Conservation (phyloP, 208 protist genomes). For the Leishmania gerbilli region DNA sequence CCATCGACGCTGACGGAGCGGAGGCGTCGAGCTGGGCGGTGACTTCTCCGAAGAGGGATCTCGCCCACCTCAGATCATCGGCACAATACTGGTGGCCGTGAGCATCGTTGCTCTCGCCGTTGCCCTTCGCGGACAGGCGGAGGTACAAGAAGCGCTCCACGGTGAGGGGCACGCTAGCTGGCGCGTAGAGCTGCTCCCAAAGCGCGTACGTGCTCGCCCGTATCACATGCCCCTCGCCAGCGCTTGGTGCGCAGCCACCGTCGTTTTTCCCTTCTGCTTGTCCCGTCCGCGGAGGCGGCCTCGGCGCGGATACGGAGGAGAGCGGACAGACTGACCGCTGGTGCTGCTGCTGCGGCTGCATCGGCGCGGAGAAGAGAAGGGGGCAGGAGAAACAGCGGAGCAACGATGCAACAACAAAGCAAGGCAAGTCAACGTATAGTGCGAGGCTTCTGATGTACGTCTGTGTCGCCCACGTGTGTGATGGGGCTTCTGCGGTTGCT, state of each 20-base stretch:
- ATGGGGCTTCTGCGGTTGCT: neutral
- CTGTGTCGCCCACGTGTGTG: neutral
- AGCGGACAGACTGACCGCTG: neutral
- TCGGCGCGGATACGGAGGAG: neutral
- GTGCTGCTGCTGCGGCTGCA: neutral
- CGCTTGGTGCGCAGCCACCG: neutral
- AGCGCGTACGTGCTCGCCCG: constrained; percentile 43
- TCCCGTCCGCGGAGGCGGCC: neutral
- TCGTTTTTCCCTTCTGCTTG: neutral
- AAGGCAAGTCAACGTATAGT: neutral
- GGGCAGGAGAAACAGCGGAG: neutral
- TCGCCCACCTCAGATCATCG: neutral
- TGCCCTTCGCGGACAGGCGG: constrained; percentile 7
- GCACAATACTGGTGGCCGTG: neutral
- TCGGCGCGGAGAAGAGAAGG: neutral
- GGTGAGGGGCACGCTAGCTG: constrained; percentile 34
- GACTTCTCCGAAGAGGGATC: neutral
- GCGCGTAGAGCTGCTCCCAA: constrained; percentile 61
- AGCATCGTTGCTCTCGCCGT: neutral
- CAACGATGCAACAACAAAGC: neutral
- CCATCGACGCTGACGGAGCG: neutral
- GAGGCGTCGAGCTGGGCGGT: neutral
- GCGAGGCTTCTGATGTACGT: neutral
- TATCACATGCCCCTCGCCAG: constrained; percentile 8
- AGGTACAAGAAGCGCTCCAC: constrained; percentile 32